A percentile compares a stretch with the other conserved stretches of the same genome.
These are phyloP conservation scores for Mimosa bimucronata DNA, from an alignment of 306 rosid genomes.

Conservation along the genomic window DNA sequence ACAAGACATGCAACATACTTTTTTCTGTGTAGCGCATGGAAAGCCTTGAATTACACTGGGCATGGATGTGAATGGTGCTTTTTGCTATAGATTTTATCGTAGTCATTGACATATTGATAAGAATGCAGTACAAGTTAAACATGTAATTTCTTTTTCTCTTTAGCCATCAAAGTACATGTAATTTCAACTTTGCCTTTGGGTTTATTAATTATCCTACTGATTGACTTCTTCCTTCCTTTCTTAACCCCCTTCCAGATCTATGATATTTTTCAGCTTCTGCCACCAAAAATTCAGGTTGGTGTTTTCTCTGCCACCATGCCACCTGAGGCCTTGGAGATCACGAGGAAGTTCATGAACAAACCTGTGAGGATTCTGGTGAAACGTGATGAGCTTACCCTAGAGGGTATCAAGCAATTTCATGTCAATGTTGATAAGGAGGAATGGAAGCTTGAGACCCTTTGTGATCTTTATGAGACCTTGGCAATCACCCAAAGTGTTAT, in stretches of 20 bases:
- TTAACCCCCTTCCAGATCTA: conserved; percentile 52
- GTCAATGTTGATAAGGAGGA: conserved; percentile 74
- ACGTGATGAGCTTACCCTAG: conserved; percentile 72
- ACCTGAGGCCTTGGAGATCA: conserved; percentile 74
- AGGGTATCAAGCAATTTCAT: conserved; percentile 70
- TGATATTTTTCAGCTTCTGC: conserved; percentile 73
- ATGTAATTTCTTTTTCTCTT: background rate
- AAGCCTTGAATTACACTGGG: background rate
- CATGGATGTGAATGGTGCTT: background rate
- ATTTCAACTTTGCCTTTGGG: conserved; percentile 2
- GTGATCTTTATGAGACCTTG: conserved; percentile 71
- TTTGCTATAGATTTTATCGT: background rate
- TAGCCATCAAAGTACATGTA: background rate
- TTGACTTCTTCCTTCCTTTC: background rate
- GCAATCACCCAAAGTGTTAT: conserved; percentile 75
- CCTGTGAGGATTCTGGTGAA: conserved; percentile 71
- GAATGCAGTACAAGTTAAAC: background rate
- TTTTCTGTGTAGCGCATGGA: background rate
- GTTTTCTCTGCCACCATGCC: conserved; percentile 81
- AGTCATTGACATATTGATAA: background rate
- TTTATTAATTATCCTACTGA: conserved; percentile 10
- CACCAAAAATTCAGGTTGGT: conserved; percentile 72
- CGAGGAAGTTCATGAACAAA: conserved; percentile 74
- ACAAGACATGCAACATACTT: background rate
- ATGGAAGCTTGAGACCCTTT: conserved; percentile 74